Base-by-base conservation (phyloP, 805 yeast genomes). In the Metschnikowia colocasiae region DNA sequence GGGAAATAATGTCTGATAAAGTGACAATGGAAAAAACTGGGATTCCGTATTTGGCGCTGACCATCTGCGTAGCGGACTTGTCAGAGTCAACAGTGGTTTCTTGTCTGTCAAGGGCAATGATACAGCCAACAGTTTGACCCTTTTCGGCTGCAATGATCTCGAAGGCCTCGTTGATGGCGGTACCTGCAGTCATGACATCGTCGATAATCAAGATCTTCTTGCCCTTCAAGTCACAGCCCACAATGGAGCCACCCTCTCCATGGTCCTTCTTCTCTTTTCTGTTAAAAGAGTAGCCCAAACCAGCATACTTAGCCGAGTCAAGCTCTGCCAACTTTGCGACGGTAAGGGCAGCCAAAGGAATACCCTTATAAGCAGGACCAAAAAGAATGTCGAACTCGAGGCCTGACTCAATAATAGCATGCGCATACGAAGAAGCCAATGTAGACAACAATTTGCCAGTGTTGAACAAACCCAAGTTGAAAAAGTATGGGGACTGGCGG, bases 341-440 rank as follows among this genome's bases (percentile, higher is more conserved):
- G 13, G 97, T 89, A 52, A 92, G 79, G 4, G 98, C 96, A 45
- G 96, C 95, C 48, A 92, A 76, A 19, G 99, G 95, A 58, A 92
- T 92, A 16, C 99, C 99, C 71, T 94, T 94, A 71, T 92, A 92
- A 25, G 99, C 99, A 9, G 99, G 99, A 6, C 99, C 99, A 62
- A 92, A 92, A 46, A 92, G 72, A 36, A 94, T 82, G 60, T 92
- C 98, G 59, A 92, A 91, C 63, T 90, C 84, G 43, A 92, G 61
- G 5, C 85, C 92, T 0, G 92, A 79, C 40, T 79, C 82, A 56
- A 91, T 82, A 55, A 92, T 92, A 25, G 96, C 86, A 49, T 80
- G 77, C 26, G 99, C 98, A 62, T 91, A 94, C 6, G 96, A 85
- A 5, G 84, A 79, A 18, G 96, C 97, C 57, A 92, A 74, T 34